A percentile compares a stretch with the other conserved stretches of the same genome.
Conservation (phyloP, 805 yeast genomes). For the Candida dajiaensis region DNA sequence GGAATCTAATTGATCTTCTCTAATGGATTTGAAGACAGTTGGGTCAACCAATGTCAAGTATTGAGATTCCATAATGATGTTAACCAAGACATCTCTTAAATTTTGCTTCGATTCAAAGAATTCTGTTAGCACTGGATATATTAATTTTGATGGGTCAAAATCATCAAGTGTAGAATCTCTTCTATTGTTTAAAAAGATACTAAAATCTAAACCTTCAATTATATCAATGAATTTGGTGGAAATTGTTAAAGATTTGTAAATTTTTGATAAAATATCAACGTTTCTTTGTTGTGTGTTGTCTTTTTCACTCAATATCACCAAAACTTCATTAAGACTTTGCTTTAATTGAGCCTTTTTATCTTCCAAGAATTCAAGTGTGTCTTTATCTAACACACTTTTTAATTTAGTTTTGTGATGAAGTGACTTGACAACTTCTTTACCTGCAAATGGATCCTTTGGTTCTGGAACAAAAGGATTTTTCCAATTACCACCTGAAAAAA, state of each 20-base stretch:
- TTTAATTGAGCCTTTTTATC: slow-evolving; percentile 33
- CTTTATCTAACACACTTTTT: slow-evolving; percentile 45
- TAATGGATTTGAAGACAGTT: slow-evolving; percentile 60
- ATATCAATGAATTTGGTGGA: slow-evolving; percentile 45
- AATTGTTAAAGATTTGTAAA: slow-evolving; percentile 47
- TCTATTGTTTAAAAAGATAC: slow-evolving; percentile 36
- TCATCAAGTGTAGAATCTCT: slow-evolving; percentile 11
- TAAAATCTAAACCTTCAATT: slow-evolving; percentile 55
- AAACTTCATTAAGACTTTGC: slow-evolving; percentile 35
- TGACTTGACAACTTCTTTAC: slow-evolving; percentile 21
- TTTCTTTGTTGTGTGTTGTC: slow-evolving; percentile 37
- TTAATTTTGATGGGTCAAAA: slow-evolving; percentile 22
- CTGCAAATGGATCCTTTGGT: slow-evolving; percentile 23
- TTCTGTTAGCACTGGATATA: slow-evolving; percentile 45
- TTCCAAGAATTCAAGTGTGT: slow-evolving; percentile 35
- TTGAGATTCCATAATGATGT: slow-evolving; percentile 63
- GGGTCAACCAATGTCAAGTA: slow-evolving; percentile 68
- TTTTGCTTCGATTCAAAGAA: slow-evolving; percentile 71
- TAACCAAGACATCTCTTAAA: slow-evolving; percentile 53
- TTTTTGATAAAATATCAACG: slow-evolving; percentile 43
- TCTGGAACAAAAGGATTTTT: slow-evolving; percentile 57
- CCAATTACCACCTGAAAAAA: slow-evolving; percentile 78
- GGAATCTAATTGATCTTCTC: slow-evolving; percentile 36
- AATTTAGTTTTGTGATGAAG: slow-evolving; percentile 24
- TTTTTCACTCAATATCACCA: slow-evolving; percentile 36